Conservation (phyloP, 805 yeast species). For the Cyberlindnera subsufficiens region DNA sequence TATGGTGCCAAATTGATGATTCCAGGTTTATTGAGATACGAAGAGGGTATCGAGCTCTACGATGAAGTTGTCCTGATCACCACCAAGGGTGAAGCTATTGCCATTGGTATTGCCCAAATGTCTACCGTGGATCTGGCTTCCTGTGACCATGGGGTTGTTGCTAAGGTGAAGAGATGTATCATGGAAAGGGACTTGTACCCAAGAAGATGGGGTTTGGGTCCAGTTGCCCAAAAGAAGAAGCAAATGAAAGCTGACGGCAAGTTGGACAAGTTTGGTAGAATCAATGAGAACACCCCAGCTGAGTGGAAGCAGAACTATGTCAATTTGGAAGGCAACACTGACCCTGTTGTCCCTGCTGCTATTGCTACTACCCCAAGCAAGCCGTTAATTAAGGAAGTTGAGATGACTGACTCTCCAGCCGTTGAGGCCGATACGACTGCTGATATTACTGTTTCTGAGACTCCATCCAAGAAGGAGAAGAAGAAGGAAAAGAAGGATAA, state of each 20-base stretch:
- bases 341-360: conserved; percentile 35
- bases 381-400: conserved; percentile 41
- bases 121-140: conserved; percentile 93
- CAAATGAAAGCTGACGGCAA: conserved; percentile 96
- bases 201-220: conserved; percentile 99
- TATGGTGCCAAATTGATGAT: conserved; percentile 99
- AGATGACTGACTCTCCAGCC: conserved; percentile 24
- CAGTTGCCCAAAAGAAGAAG: conserved; percentile 97
- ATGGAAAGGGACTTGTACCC: conserved; percentile 99
- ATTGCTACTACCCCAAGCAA: conserved; percentile 33
- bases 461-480: conserved; percentile 49
- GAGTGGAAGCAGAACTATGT: conserved; percentile 86
- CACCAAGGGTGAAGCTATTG: conserved; percentile 99
- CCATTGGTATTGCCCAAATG: conserved; percentile 98
- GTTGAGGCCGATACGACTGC: conserved; percentile 24
- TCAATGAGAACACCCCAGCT: conserved; percentile 89
- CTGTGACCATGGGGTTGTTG: conserved; percentile 98
- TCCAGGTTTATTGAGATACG: conserved; percentile 96
- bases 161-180: conserved; percentile 97
- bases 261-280: conserved; percentile 92
- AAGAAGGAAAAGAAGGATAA: conserved; percentile 51
- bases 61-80: conserved; percentile 98
- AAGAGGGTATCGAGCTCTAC: conserved; percentile 93
- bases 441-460: conserved; percentile 16
- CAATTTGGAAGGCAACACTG: conserved; percentile 57